phyloP scores from a whole-genome alignment of 169 alveolate genomes.

The Cryptosporidium ryanae region DNA sequence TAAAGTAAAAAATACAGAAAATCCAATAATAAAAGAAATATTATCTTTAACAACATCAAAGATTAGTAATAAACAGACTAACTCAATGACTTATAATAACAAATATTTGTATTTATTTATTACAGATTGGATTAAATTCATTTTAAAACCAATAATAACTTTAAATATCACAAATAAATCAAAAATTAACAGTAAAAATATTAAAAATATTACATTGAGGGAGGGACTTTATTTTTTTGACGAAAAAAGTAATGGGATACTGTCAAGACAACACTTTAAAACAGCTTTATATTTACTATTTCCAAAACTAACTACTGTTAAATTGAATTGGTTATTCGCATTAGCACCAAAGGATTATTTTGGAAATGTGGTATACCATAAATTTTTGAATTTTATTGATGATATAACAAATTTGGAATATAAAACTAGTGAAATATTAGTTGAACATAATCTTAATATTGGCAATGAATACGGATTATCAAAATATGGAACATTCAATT shows the following conservation, averaged over 20 bases:
- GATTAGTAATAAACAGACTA: neutral
- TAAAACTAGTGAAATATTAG: neutral
- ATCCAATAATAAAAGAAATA: neutral
- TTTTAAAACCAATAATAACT: conserved; percentile 21
- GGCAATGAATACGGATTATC: too few relatives aligned
- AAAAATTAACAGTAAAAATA: neutral
- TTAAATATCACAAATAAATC: neutral
- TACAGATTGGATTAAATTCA: conserved; percentile 50
- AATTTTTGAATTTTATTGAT: conserved; percentile 43
- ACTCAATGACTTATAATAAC: neutral
- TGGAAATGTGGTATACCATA: conserved; percentile 64
- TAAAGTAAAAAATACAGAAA: conserved; percentile 7
- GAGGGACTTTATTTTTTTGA: conserved; percentile 57
- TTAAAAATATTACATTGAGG: conserved; percentile 24
- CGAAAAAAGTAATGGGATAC: conserved; percentile 10
- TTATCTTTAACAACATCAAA: neutral
- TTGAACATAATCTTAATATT: neutral
- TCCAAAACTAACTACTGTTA: conserved; percentile 62
- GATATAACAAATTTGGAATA: neutral
- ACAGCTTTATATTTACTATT: conserved; percentile 53
- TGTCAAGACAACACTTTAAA: conserved; percentile 70
- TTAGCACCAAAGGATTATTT: conserved; percentile 45
- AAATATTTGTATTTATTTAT: conserved; percentile 40
- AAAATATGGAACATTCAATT: neutral
- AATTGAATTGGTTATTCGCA: conserved; percentile 63